phyloP scores from a whole-genome alignment of 176 grass and related monocot genomes.

The Avena sativa region DNA sequence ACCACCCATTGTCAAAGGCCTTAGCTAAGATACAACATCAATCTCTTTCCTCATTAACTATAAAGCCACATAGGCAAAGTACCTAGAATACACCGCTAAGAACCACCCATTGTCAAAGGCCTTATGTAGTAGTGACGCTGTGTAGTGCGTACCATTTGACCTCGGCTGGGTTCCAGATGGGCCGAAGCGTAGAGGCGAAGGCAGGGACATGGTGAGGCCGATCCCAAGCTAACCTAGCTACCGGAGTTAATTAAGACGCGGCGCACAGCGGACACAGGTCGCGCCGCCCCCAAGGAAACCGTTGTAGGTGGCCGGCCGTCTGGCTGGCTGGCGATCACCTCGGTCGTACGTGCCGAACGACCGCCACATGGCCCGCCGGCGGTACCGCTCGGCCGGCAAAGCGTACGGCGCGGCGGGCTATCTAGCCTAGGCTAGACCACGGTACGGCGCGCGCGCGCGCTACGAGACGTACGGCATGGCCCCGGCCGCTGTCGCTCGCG shows the following conservation, averaged over 20 bases:
- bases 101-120: too few species aligned
- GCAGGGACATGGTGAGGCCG: neutral
- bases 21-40: too few species aligned
- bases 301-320: constrained; percentile 14
- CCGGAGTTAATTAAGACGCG: constrained; percentile 9
- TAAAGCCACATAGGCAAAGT: too few species aligned
- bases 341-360: neutral
- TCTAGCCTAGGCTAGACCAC: neutral
- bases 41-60: too few species aligned
- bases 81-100: too few species aligned
- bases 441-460: neutral
- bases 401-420: constrained; percentile 15
- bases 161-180: neutral
- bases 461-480: neutral
- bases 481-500: neutral
- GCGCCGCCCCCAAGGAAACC: constrained; percentile 34
- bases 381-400: neutral
- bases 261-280: neutral
- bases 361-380: neutral
- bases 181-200: constrained; percentile 27
- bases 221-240: too few species aligned
- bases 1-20: too few species aligned
- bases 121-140: too few species aligned
- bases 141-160: neutral
- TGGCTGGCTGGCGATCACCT: neutral